Evolutionary conservation across 2,329 filamentous ascomycete genomes (phyloP), one percentile per base, ranked within the genome.

Genomic region (Escovopsis sp.): DNA sequence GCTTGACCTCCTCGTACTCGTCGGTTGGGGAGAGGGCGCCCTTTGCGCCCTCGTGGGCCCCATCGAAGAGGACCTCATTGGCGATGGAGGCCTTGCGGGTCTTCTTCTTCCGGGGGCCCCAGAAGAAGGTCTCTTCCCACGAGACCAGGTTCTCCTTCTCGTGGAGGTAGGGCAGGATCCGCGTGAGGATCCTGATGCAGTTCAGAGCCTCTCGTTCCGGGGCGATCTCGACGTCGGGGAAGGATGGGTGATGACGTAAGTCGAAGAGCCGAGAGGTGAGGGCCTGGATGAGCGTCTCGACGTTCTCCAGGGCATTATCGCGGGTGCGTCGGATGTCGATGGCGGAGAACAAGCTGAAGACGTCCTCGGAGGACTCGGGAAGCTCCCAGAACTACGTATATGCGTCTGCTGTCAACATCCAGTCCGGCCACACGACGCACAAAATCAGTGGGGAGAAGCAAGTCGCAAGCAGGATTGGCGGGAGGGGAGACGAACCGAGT

Each of bases 361-460:
- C 80, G 68, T 98, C 91, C 58, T 96, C 91, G 40, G 85, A 79
- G 12, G 87, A 88, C 62, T 96, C 91, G 47, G 91, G 91, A 35
- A 98, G 79, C 62, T 94, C 85, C 88, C 89, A 96, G 66, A 96
- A 96, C 84, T 95, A n/a, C n/a, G n/a, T n/a, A n/a, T n/a, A 46
- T 8, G 32, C n/a, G 11, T 9, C 9, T 9, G 27, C 27, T 30
- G 27, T 30, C 4, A 30, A 11, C 11, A 30, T 11, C 27, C 8
- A 30, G 27, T 11, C 27, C 27, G 27, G 20, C 20, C 20, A 20
- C 20, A 20, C n/a, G n/a, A 20, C 27, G 9, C 9, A 30, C 27
- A 30, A 9, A 9, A 30, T 30, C 27, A 30, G 20, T 30, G 11
- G 8, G 11, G 4, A 11, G 27, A 30, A 30, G 27, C 8, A 9